Base-by-base conservation (phyloP, 192 early-diverging fungal genomes). In the Entophlyctis luteolus region DNA sequence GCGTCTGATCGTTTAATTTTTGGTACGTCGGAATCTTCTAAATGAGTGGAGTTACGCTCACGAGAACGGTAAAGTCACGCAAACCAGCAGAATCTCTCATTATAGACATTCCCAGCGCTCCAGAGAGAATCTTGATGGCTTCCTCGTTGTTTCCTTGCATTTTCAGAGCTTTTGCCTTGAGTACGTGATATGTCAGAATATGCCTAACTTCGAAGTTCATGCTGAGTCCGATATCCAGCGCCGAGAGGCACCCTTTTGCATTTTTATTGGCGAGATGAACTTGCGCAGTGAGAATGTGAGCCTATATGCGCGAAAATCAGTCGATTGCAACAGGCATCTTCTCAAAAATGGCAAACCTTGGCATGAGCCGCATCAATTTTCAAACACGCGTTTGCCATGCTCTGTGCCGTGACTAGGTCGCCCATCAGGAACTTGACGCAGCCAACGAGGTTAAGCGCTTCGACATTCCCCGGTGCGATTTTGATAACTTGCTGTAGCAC, bases 181-280 rank as follows among this genome's bases (percentile, higher is more conserved):
- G 49, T 14, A 80, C 47, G 20, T 74, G 72, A 50, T 74, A 85
- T 23, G 62, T 22, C 2, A 74, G 69, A 4, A 75, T 72, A 31
- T 82, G 65, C 34, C 80, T 72, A 16, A 83, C 73, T 68, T 80
- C 68, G 46, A 85, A 85, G 37, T 82, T 78, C 37, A 76, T 77
- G 60, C 81, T 79, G 35, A 85, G 63, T n/a, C 65, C 80, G 66
- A 74, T 82, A 28, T 85, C 83, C 12, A 85, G 67, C 12, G 73
- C 59, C 20, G 75, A 68, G 16, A 70, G 31, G 3, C 79, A 79
- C 29, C 55, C 66, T 42, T 70, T 55, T 27, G 58, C 37, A 5
- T 72, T 71, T 10, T 68, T 50, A 37, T 73, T 74, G 28, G 65
- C 23, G 12, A 78, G 22, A 45, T 82, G 69, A 6, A 84, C 77